Conservation (phyloP, 2,329 filamentous ascomycete species). For the Claviceps digitariae region DNA sequence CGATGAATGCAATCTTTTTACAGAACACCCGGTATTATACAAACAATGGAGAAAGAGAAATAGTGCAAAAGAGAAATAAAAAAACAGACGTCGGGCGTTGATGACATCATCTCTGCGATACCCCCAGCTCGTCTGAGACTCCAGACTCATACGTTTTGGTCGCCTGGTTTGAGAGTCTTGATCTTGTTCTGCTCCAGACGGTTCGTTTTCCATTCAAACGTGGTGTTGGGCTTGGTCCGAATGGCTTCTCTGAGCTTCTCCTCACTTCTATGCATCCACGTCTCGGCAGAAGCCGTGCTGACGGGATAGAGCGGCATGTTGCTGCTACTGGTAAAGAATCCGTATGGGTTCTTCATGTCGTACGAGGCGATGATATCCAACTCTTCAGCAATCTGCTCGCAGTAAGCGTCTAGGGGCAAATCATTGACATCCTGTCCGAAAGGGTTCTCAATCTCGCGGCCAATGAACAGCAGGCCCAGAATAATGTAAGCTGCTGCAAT, state of each 20-base stretch:
- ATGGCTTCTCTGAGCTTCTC: slow-evolving; percentile 25
- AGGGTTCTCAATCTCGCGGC: slow-evolving; percentile 72
- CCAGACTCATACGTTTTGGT: neutral
- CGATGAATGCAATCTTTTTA: too few species aligned
- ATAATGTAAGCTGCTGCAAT: slow-evolving; percentile 68
- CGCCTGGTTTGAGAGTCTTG: neutral
- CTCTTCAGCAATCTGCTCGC: slow-evolving; percentile 59
- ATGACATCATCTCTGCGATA: neutral
- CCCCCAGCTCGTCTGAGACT: neutral
- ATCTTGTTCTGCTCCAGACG: neutral
- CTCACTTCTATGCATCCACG: slow-evolving; percentile 28
- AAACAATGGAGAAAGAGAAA: too few species aligned
- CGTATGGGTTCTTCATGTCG: slow-evolving; percentile 19
- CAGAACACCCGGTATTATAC: too few species aligned
- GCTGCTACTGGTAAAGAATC: slow-evolving; percentile 18
- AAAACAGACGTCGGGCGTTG: neutral
- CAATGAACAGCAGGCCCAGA: slow-evolving; percentile 59
- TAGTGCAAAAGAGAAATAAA: neutral
- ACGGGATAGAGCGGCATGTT: slow-evolving; percentile 47
- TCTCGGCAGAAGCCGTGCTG: slow-evolving; percentile 22
- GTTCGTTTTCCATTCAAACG: slow-evolving; percentile 19
- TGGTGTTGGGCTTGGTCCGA: slow-evolving; percentile 25
- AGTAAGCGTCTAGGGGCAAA: slow-evolving; percentile 62
- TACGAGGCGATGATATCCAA: slow-evolving; percentile 57
- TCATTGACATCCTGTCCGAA: slow-evolving; percentile 79